A percentile compares a stretch with the other conserved stretches of the same genome.
Evolutionary conservation across 441 rosid species (phyloP).

Genomic region (Eruca vesicaria): DNA sequence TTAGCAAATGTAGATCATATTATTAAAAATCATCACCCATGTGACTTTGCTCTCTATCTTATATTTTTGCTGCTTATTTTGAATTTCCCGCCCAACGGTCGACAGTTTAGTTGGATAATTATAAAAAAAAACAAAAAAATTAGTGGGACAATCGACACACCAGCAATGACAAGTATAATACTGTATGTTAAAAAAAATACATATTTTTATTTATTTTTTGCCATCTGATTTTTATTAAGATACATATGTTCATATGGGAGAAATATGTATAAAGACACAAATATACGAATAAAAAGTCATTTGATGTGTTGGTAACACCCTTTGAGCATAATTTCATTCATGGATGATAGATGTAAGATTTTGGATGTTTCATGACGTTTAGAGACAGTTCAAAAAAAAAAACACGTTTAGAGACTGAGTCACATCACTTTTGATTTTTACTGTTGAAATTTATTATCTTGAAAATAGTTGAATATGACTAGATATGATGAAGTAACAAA

Average conservation of each 20-base stretch:
- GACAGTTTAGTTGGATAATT: conserved; percentile 3
- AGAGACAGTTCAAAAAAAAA: no score
- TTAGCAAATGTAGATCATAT: conserved; percentile 10
- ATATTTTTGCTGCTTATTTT: conserved; percentile 23
- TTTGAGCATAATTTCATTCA: not conserved
- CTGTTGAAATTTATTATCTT: not conserved
- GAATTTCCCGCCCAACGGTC: conserved; percentile 37
- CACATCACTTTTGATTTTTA: not conserved
- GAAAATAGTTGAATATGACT: not conserved
- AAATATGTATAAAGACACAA: not conserved
- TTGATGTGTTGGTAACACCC: not conserved
- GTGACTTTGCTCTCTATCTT: conserved; percentile 24
- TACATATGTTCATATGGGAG: not conserved
- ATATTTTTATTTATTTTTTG: no score
- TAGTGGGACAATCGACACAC: conserved; percentile 20
- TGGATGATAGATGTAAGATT: not conserved
- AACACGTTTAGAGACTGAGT: not conserved
- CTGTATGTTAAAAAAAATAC: no score
- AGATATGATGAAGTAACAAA: not conserved
- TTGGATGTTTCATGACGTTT: not conserved
- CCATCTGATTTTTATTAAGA: no score
- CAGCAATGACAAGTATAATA: not conserved
- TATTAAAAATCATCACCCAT: conserved; percentile 20
- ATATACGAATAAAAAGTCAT: not conserved
- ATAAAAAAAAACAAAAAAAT: not conserved